Conservation (phyloP, 2,329 filamentous ascomycete species). For the Claviceps pazoutovae region DNA sequence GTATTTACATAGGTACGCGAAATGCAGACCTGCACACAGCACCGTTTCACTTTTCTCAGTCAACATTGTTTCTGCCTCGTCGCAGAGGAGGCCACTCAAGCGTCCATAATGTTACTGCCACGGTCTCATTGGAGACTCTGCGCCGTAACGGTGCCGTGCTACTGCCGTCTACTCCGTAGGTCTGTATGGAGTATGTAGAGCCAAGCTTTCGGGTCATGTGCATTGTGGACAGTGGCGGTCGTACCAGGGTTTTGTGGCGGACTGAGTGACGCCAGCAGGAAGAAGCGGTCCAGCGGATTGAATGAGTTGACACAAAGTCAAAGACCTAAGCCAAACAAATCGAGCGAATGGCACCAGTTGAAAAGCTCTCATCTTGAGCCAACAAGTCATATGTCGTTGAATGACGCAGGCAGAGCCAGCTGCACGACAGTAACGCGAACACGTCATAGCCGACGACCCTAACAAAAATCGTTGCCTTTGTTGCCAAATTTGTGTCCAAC, state of each 20-base stretch:
- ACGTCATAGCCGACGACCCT: neutral
- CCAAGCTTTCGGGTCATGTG: slow-evolving; percentile 1
- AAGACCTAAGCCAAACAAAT: neutral
- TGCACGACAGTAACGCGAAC: neutral
- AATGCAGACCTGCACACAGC: neutral
- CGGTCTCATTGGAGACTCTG: neutral
- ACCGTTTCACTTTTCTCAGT: neutral
- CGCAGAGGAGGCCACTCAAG: neutral
- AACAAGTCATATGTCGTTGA: too few relatives aligned
- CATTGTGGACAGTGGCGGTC: neutral
- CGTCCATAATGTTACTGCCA: neutral
- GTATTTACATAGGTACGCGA: neutral
- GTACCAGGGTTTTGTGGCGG: neutral
- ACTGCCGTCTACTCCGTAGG: neutral
- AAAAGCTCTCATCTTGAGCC: too few relatives aligned
- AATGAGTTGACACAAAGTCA: neutral
- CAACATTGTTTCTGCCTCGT: neutral
- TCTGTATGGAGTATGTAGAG: neutral
- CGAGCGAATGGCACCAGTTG: neutral
- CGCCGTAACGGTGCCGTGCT: neutral
- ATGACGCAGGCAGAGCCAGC: too few relatives aligned
- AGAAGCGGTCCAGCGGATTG: neutral
- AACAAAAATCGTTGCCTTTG: too few relatives aligned
- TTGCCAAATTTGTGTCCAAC: too few relatives aligned
- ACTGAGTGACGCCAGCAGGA: neutral